Base-by-base conservation (phyloP, 2,329 filamentous ascomycete species). In the Bipolaris sorokiniana region DNA sequence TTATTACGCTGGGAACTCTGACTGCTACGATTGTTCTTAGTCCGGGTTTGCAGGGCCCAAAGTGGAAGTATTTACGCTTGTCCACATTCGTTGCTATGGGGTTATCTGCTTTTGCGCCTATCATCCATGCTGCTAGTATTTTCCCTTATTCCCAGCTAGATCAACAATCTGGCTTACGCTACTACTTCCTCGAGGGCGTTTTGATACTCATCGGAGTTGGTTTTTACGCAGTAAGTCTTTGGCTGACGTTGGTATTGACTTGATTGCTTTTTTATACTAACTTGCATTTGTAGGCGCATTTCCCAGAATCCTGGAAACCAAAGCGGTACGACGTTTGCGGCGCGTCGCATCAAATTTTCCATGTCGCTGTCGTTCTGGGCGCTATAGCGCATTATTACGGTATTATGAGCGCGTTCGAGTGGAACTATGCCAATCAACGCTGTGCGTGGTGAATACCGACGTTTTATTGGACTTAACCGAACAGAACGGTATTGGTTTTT, bases 321-420 rank as follows among this genome's bases (percentile, higher is more conserved):
- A 90, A 91, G 1, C 81, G 76, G 10, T 97, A 94, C 71, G 95
- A 98, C 76, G 90, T 97, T 48, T 90, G 90, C 84, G 93, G 94
- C 73, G 49, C 54, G 11, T 96, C 92, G 16, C 94, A 98, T 76
- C 94, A 98, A 78, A 89, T 98, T 62, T 98, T 98, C 76, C 94
- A 98, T 78, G 80, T 96, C 37, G 84, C 93, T 61, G 92, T 98
- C 23, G 81, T 98, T 13, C 77, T 92, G 56, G 94, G 94, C 0
- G 93, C 91, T 3, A 7, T 56, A 1, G 54, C 37, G 1, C 54
- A 56, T 4, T 56, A 41, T 9, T 37, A 56, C 15, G 54, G 54
- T 10, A 11, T 56, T 1, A 44, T 56, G 54, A 48, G 28, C 16
- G 54, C 54, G 4, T 44, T 56, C 26, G 49, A 56, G 18, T 56